Evolutionary conservation across 805 yeast genomes (phyloP), one percentile per base, ranked within the genome.

Genomic region (Myxozyma geophila): DNA sequence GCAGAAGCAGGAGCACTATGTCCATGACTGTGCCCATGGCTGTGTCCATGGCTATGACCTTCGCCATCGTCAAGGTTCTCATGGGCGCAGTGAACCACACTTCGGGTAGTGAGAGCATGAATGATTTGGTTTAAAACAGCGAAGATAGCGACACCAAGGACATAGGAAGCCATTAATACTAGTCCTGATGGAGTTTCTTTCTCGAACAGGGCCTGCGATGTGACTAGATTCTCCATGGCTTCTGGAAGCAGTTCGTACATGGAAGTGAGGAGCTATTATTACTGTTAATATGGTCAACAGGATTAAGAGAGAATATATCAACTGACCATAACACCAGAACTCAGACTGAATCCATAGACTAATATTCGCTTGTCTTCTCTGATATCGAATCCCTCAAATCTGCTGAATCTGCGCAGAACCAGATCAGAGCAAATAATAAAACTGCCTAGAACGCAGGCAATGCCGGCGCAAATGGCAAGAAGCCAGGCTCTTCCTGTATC

Each of bases 21-120:
- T n/a, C 54, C 66, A 50, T 71, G 74, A 9, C 62, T 47, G 55
- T 70, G 72, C 19, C 58, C 53, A 51, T 70, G 72, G n/a, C 69
- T 39, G 44, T 62, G 66, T 15, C 54, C 59, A 43, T 69, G 65
- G 7, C 67, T 65, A 54, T 73, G 71, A 39, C 53, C 56, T 60
- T 62, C 70, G 46, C 59, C 59, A 49, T 70, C 74, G 28, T 71
- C 74, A 37, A 71, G 75, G 12, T 76, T 81, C 12, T 79, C 85
- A 71, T 92, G 97, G 15, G 85, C 88, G 75, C 97, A 92, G 73
- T 92, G 97, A 0, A 92, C 89, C 40, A 92, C 83, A 39, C 92
- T 86, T 73, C 90, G 90, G 56, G 93, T 85, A 0, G 98, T 90
- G 58, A 86, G 75, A 41, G 84, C 74, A 74, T 92, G 97, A 5